Evolutionary conservation across 1,284 basidiomycete genomes (phyloP).

Genomic region (Cutaneotrichosporon curvatum): DNA sequence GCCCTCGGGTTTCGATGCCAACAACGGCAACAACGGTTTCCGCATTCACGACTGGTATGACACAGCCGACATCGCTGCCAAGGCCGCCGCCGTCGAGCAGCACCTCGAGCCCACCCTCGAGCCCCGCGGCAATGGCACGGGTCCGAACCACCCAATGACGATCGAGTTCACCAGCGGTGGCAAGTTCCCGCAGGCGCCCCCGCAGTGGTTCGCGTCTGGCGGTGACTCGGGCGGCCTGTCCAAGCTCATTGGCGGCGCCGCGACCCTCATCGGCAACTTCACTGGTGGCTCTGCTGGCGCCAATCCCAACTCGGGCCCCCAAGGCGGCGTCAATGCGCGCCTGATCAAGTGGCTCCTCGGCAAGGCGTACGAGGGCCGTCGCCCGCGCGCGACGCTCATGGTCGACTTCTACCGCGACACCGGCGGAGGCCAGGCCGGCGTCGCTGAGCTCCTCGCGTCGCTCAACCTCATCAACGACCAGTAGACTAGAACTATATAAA

Average conservation of each 20-base stretch:
- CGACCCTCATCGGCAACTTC: slow-evolving; percentile 8
- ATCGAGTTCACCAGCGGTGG: slow-evolving; percentile 72
- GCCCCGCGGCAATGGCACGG: slow-evolving; percentile 1
- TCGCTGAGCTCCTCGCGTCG: slow-evolving; percentile 11
- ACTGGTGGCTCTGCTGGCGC: background rate
- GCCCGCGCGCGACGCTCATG: slow-evolving; percentile 31
- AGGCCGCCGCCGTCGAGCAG: slow-evolving; percentile 48
- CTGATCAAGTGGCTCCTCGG: slow-evolving; percentile 62
- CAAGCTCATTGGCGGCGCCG: background rate
- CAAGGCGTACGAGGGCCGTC: slow-evolving; percentile 20
- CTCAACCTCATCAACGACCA: slow-evolving; percentile 14
- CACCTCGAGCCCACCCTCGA: slow-evolving; percentile 20
- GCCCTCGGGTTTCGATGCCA: slow-evolving; percentile 65
- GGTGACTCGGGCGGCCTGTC: slow-evolving; percentile 4
- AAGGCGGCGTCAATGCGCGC: slow-evolving; percentile 65
- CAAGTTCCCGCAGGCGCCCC: slow-evolving; percentile 66
- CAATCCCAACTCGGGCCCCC: background rate
- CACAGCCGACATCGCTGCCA: slow-evolving; percentile 38
- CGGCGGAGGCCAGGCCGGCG: slow-evolving; percentile 2
- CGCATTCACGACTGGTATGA: slow-evolving; percentile 68
- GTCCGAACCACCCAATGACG: slow-evolving; percentile 45
- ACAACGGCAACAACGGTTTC: slow-evolving; percentile 52
- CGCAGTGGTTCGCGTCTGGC: slow-evolving; percentile 52
- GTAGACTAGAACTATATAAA: too few relatives aligned
- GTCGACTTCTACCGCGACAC: slow-evolving; percentile 38